Conservation (phyloP, 2,329 filamentous ascomycete species). For the Neofusicoccum parvum region DNA sequence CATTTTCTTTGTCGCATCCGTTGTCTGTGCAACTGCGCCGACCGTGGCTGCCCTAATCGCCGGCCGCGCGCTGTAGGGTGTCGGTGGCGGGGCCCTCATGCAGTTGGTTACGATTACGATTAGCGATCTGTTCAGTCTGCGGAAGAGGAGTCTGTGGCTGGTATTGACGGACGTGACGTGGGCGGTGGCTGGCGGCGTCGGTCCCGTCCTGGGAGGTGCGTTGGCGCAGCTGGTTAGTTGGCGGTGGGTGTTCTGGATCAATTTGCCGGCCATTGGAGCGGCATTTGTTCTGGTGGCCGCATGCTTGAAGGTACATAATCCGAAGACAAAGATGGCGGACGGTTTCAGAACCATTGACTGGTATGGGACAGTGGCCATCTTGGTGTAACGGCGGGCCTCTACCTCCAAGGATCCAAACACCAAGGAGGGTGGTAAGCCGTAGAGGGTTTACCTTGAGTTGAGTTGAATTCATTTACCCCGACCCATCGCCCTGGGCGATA, state of each 20-base stretch:
- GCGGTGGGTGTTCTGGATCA: constrained; percentile 52
- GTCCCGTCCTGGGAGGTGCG: constrained; percentile 56
- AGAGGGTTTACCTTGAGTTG: too few species aligned
- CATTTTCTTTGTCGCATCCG: constrained; percentile 53
- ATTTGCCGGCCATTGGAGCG: too few species aligned
- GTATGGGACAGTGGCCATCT: too few species aligned
- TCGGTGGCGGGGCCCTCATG: constrained; percentile 56
- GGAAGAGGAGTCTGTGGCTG: constrained; percentile 51
- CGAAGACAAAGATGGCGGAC: too few species aligned
- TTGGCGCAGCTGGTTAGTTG: constrained; percentile 51
- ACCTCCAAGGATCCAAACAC: too few species aligned
- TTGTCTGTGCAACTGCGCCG: constrained; percentile 52
- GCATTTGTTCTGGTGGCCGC: too few species aligned
- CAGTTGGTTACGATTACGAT: constrained; percentile 58
- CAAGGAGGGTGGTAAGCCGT: too few species aligned
- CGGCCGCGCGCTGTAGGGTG: constrained; percentile 56
- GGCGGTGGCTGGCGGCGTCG: constrained; percentile 56
- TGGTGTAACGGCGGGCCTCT: too few species aligned
- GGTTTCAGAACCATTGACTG: too few species aligned
- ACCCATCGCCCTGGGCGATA: neutral
- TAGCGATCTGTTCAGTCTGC: constrained; percentile 57
- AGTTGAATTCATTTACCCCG: neutral
- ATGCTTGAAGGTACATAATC: too few species aligned
- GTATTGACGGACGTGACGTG: constrained; percentile 57
- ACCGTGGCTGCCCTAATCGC: constrained; percentile 57